Conservation (phyloP, 192 early-diverging fungal genomes). For the Coemansia sp. region DNA sequence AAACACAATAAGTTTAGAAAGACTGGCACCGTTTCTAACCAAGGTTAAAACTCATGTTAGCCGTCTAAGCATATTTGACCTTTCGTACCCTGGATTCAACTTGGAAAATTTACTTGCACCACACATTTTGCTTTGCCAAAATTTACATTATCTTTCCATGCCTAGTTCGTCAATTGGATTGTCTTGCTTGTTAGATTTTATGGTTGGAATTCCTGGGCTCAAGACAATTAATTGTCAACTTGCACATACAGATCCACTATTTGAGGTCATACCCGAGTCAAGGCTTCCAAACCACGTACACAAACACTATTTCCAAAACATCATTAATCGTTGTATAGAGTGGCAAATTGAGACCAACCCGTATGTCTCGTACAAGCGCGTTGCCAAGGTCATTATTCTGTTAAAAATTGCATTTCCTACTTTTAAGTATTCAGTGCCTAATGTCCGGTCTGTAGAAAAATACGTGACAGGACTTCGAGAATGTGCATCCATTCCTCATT, state of each 20-base stretch:
- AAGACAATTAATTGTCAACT: not conserved
- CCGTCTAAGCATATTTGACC: too few relatives aligned
- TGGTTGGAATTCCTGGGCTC: not conserved
- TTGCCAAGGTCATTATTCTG: not conserved
- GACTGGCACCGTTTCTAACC: too few relatives aligned
- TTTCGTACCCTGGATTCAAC: too few relatives aligned
- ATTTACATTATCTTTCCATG: too few relatives aligned
- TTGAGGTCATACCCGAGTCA: not conserved
- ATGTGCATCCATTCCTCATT: not conserved
- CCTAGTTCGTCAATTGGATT: not conserved
- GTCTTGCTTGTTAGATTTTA: not conserved
- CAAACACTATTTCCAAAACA: not conserved
- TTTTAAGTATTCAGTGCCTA: not conserved
- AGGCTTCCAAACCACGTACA: not conserved
- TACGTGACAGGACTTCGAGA: not conserved
- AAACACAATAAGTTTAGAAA: too few relatives aligned
- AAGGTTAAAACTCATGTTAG: too few relatives aligned
- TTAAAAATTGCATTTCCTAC: not conserved
- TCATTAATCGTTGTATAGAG: not conserved
- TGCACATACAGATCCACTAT: not conserved
- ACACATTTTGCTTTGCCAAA: too few relatives aligned
- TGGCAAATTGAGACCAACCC: slow-evolving; percentile 2
- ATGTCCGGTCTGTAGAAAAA: not conserved
- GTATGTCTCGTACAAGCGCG: slow-evolving; percentile 3
- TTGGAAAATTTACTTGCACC: too few relatives aligned